Percentiles rank a stretch among this genome's conserved stretches.
Conservation (phyloP, 805 yeast species). For the Naumovozyma dairenensis region DNA sequence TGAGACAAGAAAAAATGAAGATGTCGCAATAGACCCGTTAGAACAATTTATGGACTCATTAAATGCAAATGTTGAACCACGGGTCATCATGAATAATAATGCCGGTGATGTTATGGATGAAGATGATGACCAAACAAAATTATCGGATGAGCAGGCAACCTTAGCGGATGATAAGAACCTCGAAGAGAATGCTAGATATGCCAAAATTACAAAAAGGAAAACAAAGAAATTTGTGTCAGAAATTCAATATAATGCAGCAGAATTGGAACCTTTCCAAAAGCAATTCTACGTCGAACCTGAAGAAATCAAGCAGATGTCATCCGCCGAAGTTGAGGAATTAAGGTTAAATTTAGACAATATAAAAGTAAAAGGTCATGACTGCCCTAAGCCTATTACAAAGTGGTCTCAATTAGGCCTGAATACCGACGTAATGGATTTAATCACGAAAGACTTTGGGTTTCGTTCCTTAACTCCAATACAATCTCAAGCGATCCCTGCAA, state of each 20-base stretch:
- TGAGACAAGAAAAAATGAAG: no score
- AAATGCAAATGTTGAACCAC: conserved; percentile 1
- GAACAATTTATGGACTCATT: conserved; percentile 36
- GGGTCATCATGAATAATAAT: conserved; percentile 4
- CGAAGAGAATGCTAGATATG: conserved; percentile 30
- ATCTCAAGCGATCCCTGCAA: conserved; percentile 80
- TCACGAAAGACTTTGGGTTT: conserved; percentile 43
- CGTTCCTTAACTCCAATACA: conserved; percentile 77
- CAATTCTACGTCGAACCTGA: conserved; percentile 53
- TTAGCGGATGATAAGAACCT: conserved; percentile 24
- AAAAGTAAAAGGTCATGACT: conserved; percentile 46
- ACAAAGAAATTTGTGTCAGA: conserved; percentile 30
- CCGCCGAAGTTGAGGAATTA: conserved; percentile 46
- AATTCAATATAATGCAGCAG: conserved; percentile 22
- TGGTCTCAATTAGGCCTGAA: conserved; percentile 85
- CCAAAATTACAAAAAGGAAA: conserved; percentile 31
- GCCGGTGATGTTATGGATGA: conserved; percentile 15
- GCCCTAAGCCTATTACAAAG: conserved; percentile 55
- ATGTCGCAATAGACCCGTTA: conserved; percentile 40
- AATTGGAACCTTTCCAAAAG: conserved; percentile 48
- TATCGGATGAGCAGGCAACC: no score
- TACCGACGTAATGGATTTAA: conserved; percentile 40
- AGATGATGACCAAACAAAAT: conserved; percentile 11
- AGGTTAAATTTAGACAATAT: conserved; percentile 54
- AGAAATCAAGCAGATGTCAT: conserved; percentile 39